Evolutionary conservation across 2,329 filamentous ascomycete species (phyloP).

Genomic region (Paecilomyces variotii): DNA sequence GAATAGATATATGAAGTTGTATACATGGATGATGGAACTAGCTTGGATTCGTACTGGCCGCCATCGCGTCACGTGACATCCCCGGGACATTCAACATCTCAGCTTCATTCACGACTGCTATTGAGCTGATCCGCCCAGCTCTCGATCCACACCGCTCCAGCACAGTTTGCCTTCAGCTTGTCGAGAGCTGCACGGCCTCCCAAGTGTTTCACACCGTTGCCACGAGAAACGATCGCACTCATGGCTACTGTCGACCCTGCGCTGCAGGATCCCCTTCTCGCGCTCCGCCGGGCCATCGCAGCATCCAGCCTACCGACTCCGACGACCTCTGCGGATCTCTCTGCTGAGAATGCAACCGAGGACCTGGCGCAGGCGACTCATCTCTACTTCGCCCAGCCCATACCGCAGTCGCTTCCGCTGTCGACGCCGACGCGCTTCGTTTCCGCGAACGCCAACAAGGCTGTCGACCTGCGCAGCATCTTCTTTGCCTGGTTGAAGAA

Average conservation of each 20-base stretch:
- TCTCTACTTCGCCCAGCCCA: slow-evolving; percentile 61
- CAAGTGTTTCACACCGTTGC: not conserved
- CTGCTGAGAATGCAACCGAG: slow-evolving; percentile 52
- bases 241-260: slow-evolving; percentile 52
- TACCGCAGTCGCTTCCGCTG: slow-evolving; percentile 58
- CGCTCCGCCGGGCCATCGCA: slow-evolving; percentile 76
- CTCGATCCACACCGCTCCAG: not conserved
- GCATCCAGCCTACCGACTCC: slow-evolving; percentile 62
- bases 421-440: slow-evolving; percentile 76
- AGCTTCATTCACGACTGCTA: not conserved
- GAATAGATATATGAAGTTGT: not conserved
- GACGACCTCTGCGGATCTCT: slow-evolving; percentile 58
- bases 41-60: not conserved
- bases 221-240: slow-evolving; percentile 2
- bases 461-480: slow-evolving; percentile 84
- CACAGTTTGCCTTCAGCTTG: not conserved
- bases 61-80: not conserved
- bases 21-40: no score
- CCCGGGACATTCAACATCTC: not conserved
- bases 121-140: not conserved
- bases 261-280: slow-evolving; percentile 65
- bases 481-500: slow-evolving; percentile 96
- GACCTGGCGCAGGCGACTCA: slow-evolving; percentile 69
- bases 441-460: slow-evolving; percentile 56
- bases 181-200: not conserved